phyloP scores from a whole-genome alignment of 2,329 filamentous ascomycete genomes.

The Sclerotiophoma versabilis region DNA sequence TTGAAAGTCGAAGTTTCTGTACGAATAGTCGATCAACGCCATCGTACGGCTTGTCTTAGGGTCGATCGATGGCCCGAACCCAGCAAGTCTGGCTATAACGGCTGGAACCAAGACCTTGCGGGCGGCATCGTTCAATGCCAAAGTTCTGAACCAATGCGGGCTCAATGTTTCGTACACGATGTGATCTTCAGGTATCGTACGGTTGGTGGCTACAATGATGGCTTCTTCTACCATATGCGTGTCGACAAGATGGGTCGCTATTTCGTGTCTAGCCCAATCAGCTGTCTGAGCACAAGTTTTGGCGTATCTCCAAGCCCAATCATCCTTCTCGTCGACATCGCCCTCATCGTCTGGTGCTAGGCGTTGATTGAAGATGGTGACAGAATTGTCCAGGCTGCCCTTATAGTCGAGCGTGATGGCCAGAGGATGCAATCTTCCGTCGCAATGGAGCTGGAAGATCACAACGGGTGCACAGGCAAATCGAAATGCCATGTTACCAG shows the following conservation, averaged over 20 bases:
- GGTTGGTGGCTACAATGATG: conserved; percentile 18
- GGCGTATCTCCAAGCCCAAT: conserved; percentile 18
- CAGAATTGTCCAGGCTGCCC: conserved; percentile 9
- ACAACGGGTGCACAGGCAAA: conserved; percentile 13
- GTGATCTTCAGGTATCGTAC: conserved; percentile 15
- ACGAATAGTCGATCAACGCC: conserved; percentile 7
- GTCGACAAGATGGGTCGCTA: conserved; percentile 15
- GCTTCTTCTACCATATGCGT: conserved; percentile 19
- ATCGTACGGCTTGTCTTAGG: conserved; percentile 8
- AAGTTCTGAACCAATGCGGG: conserved; percentile 18
- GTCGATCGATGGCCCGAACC: conserved; percentile 10
- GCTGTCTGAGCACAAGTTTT: conserved; percentile 18
- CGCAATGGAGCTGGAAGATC: conserved; percentile 13
- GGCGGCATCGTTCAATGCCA: conserved; percentile 14
- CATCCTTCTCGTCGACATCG: conserved; percentile 7
- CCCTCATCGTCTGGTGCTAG: not conserved
- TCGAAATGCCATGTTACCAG: conserved; percentile 1
- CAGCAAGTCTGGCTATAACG: conserved; percentile 11
- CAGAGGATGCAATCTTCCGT: conserved; percentile 13
- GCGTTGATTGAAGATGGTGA: conserved; percentile 14
- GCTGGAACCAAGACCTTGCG: conserved; percentile 6
- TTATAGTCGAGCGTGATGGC: conserved; percentile 18
- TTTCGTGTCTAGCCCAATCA: conserved; percentile 17
- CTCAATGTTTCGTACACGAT: conserved; percentile 12
- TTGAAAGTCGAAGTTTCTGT: conserved; percentile 16